Conservation (phyloP, 1,139 yeast genomes). For the Pneumocystis carinii region DNA sequence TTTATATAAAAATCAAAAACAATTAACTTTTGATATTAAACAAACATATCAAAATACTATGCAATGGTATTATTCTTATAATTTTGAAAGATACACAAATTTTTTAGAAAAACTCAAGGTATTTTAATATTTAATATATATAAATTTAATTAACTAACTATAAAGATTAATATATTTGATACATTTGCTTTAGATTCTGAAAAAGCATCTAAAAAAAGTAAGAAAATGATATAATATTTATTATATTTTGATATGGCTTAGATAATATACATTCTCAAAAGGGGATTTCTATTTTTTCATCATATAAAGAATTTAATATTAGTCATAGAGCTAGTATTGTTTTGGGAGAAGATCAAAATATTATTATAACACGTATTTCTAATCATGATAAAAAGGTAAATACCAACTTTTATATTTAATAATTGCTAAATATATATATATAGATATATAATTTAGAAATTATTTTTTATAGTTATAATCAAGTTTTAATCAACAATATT, state of each 20-base stretch:
- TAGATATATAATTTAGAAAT: not conserved
- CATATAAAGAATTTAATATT: slow-evolving; percentile 20
- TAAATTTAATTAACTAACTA: not conserved
- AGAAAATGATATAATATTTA: not conserved
- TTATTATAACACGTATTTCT: slow-evolving; percentile 73
- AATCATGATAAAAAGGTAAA: slow-evolving; percentile 36
- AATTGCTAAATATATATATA: not conserved
- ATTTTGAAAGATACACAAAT: slow-evolving; percentile 64
- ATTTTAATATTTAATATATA: not conserved
- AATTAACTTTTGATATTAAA: slow-evolving; percentile 60
- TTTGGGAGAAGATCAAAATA: slow-evolving; percentile 41
- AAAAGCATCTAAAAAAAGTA: not conserved
- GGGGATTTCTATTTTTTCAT: not conserved
- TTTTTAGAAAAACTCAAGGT: slow-evolving; percentile 39
- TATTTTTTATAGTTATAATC: slow-evolving; percentile 3
- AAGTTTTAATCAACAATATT: slow-evolving; percentile 4
- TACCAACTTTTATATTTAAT: not conserved
- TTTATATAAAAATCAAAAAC: slow-evolving; percentile 38
- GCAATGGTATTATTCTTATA: slow-evolving; percentile 77
- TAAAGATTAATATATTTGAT: not conserved
- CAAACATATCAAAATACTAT: slow-evolving; percentile 76
- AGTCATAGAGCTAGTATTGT: slow-evolving; percentile 44
- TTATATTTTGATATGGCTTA: not conserved
- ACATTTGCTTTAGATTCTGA: not conserved
- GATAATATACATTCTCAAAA: not conserved